phyloP scores from a whole-genome alignment of 345 rosid species.

The Salix purpurea region DNA sequence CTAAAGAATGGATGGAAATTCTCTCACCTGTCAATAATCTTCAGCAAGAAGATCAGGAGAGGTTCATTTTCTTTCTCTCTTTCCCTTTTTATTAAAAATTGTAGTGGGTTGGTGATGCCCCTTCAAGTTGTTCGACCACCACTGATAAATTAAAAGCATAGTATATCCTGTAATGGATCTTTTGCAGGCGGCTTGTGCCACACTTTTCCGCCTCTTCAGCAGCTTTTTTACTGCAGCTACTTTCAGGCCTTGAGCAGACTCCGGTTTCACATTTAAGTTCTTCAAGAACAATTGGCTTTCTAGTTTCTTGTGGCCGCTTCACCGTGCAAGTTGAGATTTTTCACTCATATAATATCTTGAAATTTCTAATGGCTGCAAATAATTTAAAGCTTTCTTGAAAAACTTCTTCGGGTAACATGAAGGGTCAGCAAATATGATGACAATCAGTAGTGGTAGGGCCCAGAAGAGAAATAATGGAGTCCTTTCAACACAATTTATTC shows the following conservation, averaged over 20 bases:
- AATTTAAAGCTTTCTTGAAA: constrained; percentile 3
- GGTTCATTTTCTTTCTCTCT: background rate
- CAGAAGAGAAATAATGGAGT: background rate
- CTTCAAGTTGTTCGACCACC: background rate
- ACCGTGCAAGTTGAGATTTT: background rate
- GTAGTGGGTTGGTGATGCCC: background rate
- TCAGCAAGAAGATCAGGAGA: background rate
- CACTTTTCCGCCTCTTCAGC: background rate
- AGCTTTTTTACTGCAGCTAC: too few relatives aligned
- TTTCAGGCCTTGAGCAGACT: background rate
- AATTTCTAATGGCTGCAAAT: background rate
- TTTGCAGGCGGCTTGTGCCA: background rate
- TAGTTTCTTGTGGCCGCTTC: background rate
- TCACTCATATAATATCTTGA: background rate
- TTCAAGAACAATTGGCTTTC: background rate
- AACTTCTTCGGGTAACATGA: background rate
- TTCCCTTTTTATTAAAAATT: background rate
- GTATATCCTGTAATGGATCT: background rate
- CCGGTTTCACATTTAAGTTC: background rate
- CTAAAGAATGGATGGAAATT: background rate
- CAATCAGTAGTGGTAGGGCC: background rate
- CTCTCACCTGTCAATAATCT: background rate
- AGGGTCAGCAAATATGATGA: background rate
- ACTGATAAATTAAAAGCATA: background rate
- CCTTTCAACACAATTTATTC: background rate